Evolutionary conservation across 768 basidiomycete genomes (phyloP).

Genomic region (Russula abietina): DNA sequence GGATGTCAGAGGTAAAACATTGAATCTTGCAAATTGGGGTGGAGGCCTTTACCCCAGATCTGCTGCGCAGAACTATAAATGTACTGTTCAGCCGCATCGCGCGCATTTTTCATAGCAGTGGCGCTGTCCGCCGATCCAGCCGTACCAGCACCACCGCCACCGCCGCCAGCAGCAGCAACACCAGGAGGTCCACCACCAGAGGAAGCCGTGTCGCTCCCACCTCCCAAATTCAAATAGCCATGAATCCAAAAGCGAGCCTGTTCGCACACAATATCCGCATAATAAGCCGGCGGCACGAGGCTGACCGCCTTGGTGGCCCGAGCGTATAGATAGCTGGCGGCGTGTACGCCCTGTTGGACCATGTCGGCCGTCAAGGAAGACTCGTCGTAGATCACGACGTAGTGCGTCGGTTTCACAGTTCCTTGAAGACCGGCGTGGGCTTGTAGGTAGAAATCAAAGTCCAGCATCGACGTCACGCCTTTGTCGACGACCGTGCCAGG

Average conservation of each 20-base stretch:
- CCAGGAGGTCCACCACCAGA: too few relatives aligned
- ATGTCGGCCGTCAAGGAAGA: conserved; percentile 60
- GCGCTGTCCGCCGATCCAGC: conserved; percentile 9
- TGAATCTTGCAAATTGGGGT: too few relatives aligned
- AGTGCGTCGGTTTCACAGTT: conserved; percentile 66
- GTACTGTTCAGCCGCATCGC: background rate
- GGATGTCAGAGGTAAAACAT: too few relatives aligned
- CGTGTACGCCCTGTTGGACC: conserved; percentile 67
- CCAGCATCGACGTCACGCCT: conserved; percentile 53
- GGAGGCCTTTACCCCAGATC: too few relatives aligned
- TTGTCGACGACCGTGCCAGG: conserved; percentile 79
- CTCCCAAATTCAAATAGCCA: conserved; percentile 50
- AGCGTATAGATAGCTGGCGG: conserved; percentile 67
- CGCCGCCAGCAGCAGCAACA: background rate
- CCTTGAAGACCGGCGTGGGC: conserved; percentile 73
- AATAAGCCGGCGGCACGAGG: conserved; percentile 73
- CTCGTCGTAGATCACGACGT: conserved; percentile 77
- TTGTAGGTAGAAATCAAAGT: conserved; percentile 39
- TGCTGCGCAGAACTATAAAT: too few relatives aligned
- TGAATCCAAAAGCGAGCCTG: conserved; percentile 72
- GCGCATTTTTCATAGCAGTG: conserved; percentile 31
- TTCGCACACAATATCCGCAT: conserved; percentile 79
- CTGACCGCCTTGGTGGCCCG: conserved; percentile 82
- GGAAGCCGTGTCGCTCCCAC: conserved; percentile 29
- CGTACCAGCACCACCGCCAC: conserved; percentile 27